Percentiles rank a stretch among this genome's conserved stretches.
phyloP scores from a whole-genome alignment of 1,284 basidiomycete genomes.

The Neonothopanus nambi region DNA sequence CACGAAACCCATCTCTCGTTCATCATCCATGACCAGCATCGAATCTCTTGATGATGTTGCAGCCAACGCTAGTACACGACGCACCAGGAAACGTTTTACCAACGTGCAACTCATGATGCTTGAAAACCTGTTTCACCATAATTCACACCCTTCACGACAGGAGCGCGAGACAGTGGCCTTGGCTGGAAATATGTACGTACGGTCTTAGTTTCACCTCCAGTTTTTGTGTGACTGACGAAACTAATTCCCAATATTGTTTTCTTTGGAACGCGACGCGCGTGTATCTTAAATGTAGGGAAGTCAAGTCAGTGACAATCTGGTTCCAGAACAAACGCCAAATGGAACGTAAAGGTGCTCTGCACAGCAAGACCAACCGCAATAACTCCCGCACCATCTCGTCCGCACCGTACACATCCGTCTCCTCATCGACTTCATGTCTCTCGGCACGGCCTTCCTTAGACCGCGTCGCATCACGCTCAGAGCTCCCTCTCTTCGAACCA shows the following conservation, averaged over 20 bases:
- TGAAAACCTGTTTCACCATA: slow-evolving; percentile 68
- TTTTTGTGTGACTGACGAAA: slow-evolving; percentile 11
- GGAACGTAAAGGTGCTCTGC: slow-evolving; percentile 62
- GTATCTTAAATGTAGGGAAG: slow-evolving; percentile 51
- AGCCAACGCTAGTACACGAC: slow-evolving; percentile 30
- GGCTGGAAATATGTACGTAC: slow-evolving; percentile 60
- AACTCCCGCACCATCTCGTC: slow-evolving; percentile 12
- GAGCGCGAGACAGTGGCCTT: slow-evolving; percentile 65
- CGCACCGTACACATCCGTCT: slow-evolving; percentile 27
- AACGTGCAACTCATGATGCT: slow-evolving; percentile 69
- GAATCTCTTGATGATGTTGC: slow-evolving; percentile 40
- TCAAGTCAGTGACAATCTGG: slow-evolving; percentile 79
- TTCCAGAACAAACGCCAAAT: slow-evolving; percentile 82
- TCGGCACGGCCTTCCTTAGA: slow-evolving; percentile 51
- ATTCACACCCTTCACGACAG: slow-evolving; percentile 70
- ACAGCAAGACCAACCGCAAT: slow-evolving; percentile 15
- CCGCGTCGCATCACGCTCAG: slow-evolving; percentile 57
- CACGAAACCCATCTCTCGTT: slow-evolving; percentile 41
- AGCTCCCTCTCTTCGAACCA: slow-evolving; percentile 46
- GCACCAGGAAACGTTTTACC: slow-evolving; percentile 71
- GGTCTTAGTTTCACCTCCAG: slow-evolving; percentile 7
- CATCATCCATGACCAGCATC: slow-evolving; percentile 46
- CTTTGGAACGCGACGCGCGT: neutral
- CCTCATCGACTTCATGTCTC: slow-evolving; percentile 26
- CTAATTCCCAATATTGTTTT: slow-evolving; percentile 1